Percentiles rank a stretch among this genome's conserved stretches.
These are phyloP conservation scores for Coemansia sp. DNA, from an alignment of 192 early-diverging fungal species.

Conservation along the genomic window DNA sequence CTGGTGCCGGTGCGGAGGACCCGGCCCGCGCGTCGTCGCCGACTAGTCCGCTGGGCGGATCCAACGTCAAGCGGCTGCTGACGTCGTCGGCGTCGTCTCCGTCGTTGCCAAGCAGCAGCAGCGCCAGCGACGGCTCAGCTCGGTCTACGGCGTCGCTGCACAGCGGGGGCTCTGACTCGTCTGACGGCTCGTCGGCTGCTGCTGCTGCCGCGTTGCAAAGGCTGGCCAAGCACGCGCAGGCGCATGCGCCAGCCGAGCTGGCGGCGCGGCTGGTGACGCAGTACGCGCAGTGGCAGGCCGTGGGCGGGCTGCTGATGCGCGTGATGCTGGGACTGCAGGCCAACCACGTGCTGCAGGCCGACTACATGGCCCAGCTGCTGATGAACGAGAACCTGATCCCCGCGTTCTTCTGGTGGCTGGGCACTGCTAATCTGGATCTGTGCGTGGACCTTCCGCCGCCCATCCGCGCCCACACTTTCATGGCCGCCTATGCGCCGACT, in stretches of 20 bases:
- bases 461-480: conserved; percentile 33
- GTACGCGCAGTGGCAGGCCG: conserved; percentile 52
- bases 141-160: conserved; percentile 7
- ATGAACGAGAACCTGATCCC: conserved; percentile 56
- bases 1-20: not conserved
- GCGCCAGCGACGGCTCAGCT: not conserved
- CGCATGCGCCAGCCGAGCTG: conserved; percentile 22
- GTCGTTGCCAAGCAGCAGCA: not conserved
- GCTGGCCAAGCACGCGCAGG: not conserved
- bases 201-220: not conserved
- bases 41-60: conserved; percentile 35
- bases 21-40: conserved; percentile 9
- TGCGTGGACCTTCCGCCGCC: conserved; percentile 20
- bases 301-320: conserved; percentile 37
- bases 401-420: conserved; percentile 56
- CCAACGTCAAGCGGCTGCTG: conserved; percentile 48
- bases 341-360: conserved; percentile 51
- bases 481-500: conserved; percentile 5
- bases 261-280: conserved; percentile 44
- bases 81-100: not conserved
- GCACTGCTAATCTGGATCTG: conserved; percentile 36
- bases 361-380: conserved; percentile 50
- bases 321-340: conserved; percentile 37
- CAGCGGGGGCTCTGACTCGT: conserved; percentile 10
- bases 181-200: not conserved